A percentile compares a stretch with the other conserved stretches of the same genome.
Conservation (phyloP, 768 basidiomycete genomes). For the Suillus cothurnatus region DNA sequence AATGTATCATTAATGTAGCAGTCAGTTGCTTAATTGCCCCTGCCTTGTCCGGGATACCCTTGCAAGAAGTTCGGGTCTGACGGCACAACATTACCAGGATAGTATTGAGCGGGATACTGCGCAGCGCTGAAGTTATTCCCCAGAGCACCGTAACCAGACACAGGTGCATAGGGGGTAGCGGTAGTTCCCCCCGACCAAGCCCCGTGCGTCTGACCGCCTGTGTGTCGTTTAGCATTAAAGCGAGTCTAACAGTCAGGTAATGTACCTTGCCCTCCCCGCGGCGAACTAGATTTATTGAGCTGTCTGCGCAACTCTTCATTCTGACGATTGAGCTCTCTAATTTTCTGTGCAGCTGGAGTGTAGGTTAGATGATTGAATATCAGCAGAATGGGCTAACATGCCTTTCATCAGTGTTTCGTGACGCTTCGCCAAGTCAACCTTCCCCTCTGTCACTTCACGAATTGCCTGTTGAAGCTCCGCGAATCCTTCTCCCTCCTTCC, state of each 20-base stretch:
- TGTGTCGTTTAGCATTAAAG: neutral
- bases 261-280: neutral
- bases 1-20: neutral
- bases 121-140: too few species aligned
- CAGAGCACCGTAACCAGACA: neutral
- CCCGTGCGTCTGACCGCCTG: neutral
- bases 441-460: conserved; percentile 13
- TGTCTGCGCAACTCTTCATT: neutral
- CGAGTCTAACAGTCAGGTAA: neutral
- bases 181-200: neutral
- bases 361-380: neutral
- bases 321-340: neutral
- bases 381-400: neutral
- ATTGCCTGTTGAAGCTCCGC: conserved; percentile 6
- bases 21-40: neutral
- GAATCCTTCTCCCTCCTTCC: conserved; percentile 3
- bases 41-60: conserved; percentile 1
- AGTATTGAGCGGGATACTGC: neutral
- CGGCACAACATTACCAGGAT: neutral
- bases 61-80: neutral
- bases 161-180: neutral
- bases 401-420: conserved; percentile 24
- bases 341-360: neutral
- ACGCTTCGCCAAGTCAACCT: conserved; percentile 16
- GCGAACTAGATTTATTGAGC: neutral